These are phyloP conservation scores for Zygoascus ofunaensis DNA, from an alignment of 805 yeast species.

Conservation along the genomic window DNA sequence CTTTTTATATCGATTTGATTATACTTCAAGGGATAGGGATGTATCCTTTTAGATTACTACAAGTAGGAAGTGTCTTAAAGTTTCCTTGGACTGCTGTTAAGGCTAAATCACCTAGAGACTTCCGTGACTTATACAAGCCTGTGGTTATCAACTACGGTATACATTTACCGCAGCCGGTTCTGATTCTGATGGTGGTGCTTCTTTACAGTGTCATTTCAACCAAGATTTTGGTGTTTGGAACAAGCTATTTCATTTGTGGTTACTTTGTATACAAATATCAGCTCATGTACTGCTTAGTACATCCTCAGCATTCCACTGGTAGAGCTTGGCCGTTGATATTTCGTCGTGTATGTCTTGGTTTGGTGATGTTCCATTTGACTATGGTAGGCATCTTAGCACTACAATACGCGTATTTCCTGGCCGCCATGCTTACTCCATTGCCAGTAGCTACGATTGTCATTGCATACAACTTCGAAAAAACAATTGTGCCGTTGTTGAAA, in stretches of 20 bases:
- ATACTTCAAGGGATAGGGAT: conserved; percentile 75
- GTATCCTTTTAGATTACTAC: conserved; percentile 77
- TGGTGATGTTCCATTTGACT: conserved; percentile 76
- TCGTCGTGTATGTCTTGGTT: conserved; percentile 71
- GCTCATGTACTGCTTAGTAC: conserved; percentile 80
- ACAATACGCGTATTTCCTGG: conserved; percentile 68
- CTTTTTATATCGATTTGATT: conserved; percentile 84
- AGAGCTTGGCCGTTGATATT: conserved; percentile 90
- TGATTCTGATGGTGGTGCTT: conserved; percentile 74
- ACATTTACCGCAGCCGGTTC: conserved; percentile 82
- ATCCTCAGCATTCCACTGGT: conserved; percentile 95
- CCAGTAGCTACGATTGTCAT: conserved; percentile 60
- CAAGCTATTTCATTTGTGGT: conserved; percentile 75
- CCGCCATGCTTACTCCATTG: conserved; percentile 64
- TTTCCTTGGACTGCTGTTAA: conserved; percentile 58
- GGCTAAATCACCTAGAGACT: conserved; percentile 78
- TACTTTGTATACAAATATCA: conserved; percentile 88
- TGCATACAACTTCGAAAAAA: conserved; percentile 72
- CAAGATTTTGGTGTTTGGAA: conserved; percentile 74
- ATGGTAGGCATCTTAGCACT: conserved; percentile 86
- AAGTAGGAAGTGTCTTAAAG: conserved; percentile 67
- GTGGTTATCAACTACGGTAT: conserved; percentile 89
- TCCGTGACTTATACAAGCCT: conserved; percentile 66
- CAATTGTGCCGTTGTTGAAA: conserved; percentile 68
- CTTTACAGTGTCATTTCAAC: conserved; percentile 86